Conservation (phyloP, 768 basidiomycete species). For the Collybia nuda region DNA sequence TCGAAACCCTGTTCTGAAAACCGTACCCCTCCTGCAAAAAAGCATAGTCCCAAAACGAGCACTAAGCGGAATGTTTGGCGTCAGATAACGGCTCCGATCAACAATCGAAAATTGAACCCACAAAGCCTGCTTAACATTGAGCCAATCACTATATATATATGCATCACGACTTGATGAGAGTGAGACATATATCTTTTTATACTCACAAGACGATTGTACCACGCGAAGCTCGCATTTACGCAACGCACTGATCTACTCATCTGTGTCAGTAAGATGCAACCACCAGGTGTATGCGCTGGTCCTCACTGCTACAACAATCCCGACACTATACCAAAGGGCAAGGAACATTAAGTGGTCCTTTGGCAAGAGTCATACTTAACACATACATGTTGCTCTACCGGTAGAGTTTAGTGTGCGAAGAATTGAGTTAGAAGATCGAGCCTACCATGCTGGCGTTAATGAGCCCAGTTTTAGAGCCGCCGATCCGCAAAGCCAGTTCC, state of each 20-base stretch:
- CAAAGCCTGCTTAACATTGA: slow-evolving; percentile 79
- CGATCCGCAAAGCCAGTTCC: slow-evolving; percentile 73
- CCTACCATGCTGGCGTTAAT: slow-evolving; percentile 79
- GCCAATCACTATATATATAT: slow-evolving; percentile 59
- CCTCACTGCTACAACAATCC: slow-evolving; percentile 72
- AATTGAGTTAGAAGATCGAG: background rate
- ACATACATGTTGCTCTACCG: slow-evolving; percentile 67
- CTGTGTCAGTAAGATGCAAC: background rate
- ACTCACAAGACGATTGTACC: slow-evolving; percentile 77
- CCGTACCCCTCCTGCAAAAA: slow-evolving; percentile 76
- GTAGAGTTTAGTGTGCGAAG: slow-evolving; percentile 1
- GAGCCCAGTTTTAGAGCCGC: slow-evolving; percentile 74
- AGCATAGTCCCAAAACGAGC: slow-evolving; percentile 82
- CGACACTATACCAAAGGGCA: slow-evolving; percentile 36
- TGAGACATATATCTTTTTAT: background rate
- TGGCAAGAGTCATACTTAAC: slow-evolving; percentile 5
- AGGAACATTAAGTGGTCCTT: background rate
- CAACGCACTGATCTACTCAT: slow-evolving; percentile 69
- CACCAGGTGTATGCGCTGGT: background rate
- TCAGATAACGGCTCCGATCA: background rate
- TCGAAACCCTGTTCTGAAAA: slow-evolving; percentile 83
- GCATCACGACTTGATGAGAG: slow-evolving; percentile 6
- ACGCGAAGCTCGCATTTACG: slow-evolving; percentile 79
- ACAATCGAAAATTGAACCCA: slow-evolving; percentile 22
- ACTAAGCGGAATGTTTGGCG: slow-evolving; percentile 40